Evolutionary conservation across 352 stramenopile genomes (phyloP).

Genomic region (Plasmopara muralis): DNA sequence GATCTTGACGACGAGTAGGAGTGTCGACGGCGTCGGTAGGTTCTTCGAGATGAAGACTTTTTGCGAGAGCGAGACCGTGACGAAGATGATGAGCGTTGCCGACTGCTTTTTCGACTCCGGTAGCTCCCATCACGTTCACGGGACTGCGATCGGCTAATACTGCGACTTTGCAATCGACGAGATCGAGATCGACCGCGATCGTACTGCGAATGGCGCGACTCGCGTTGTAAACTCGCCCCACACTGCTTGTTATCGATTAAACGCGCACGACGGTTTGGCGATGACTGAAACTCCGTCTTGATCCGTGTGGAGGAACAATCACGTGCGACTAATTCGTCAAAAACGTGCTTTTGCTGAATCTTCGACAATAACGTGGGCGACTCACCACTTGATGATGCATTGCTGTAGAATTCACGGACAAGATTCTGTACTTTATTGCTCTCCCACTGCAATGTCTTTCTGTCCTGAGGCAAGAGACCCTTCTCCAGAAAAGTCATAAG

Average conservation of each 20-base stretch:
- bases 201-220: constrained; percentile 12
- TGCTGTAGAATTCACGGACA: constrained; percentile 25
- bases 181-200: constrained; percentile 13
- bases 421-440: constrained; percentile 20
- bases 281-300: constrained; percentile 7
- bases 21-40: constrained; percentile 12
- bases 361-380: constrained; percentile 12
- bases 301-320: neutral
- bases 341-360: constrained; percentile 24
- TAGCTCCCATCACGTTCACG: constrained; percentile 10
- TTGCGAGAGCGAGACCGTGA: constrained; percentile 32
- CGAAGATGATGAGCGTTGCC: constrained; percentile 25
- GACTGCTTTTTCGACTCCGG: constrained; percentile 16
- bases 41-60: constrained; percentile 12
- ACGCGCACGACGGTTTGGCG: neutral
- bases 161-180: constrained; percentile 16
- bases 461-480: constrained; percentile 16
- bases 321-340: constrained; percentile 15
- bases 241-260: constrained; percentile 5
- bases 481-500: constrained; percentile 28
- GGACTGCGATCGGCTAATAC: constrained; percentile 18
- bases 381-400: constrained; percentile 11
- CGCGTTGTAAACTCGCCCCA: constrained; percentile 9
- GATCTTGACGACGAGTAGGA: constrained; percentile 25
- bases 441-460: constrained; percentile 14